Evolutionary conservation across 2,329 filamentous ascomycete genomes (phyloP).

Genomic region (Blumeria graminis): DNA sequence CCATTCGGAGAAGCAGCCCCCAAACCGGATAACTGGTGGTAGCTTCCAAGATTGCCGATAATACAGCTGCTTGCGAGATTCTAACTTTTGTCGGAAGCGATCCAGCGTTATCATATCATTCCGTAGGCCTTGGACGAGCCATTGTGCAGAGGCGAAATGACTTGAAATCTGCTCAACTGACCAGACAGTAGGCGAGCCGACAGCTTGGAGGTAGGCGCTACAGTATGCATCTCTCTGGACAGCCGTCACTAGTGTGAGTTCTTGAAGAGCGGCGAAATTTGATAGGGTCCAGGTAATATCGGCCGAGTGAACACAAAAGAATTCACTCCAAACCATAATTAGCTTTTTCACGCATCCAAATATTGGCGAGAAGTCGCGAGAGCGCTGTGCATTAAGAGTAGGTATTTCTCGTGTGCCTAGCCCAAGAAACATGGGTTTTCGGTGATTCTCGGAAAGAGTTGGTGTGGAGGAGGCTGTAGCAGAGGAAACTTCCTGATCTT

Average conservation of each 20-base stretch:
- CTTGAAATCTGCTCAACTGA: conserved; percentile 1
- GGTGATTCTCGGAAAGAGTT: not conserved
- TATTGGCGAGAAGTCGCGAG: not conserved
- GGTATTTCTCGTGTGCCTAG: conserved; percentile 1
- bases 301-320: conserved; percentile 1
- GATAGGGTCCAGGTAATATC: conserved; percentile 2
- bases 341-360: not conserved
- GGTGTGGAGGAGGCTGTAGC: not conserved
- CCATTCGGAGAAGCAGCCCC: conserved; percentile 1
- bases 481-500: not conserved
- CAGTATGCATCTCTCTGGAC: conserved; percentile 1
- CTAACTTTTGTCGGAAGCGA: not conserved
- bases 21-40: not conserved
- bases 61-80: not conserved
- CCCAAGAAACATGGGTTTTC: not conserved
- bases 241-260: not conserved
- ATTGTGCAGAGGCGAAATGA: not conserved
- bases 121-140: conserved; percentile 1
- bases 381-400: not conserved
- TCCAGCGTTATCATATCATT: conserved; percentile 1
- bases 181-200: not conserved
- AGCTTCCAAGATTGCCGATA: not conserved
- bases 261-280: not conserved
- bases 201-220: conserved; percentile 1
- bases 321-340: conserved; percentile 1